A percentile compares a stretch with the other conserved stretches of the same genome.
phyloP scores from a whole-genome alignment of 2,329 filamentous ascomycete species.

The Colletotrichum magnum region DNA sequence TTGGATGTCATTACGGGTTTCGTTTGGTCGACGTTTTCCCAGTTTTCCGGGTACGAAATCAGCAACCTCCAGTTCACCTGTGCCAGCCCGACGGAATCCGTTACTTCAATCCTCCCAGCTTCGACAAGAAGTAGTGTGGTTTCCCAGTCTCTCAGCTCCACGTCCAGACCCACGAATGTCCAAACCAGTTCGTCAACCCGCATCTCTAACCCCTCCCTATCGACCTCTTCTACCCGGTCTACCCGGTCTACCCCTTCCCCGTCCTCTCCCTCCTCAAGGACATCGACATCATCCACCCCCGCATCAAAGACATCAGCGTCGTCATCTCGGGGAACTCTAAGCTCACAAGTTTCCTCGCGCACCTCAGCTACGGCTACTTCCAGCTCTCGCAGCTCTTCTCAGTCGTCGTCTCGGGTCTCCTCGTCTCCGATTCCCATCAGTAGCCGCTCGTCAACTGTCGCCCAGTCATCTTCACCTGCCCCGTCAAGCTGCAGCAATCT shows the following conservation, averaged over 20 bases:
- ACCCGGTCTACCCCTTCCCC: neutral
- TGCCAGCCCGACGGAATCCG: neutral
- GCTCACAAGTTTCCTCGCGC: slow-evolving; percentile 2
- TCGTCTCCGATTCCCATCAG: neutral
- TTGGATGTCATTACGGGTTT: slow-evolving; percentile 31
- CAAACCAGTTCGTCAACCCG: slow-evolving; percentile 5
- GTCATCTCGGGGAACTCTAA: neutral
- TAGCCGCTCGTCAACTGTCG: slow-evolving; percentile 5
- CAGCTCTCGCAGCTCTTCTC: neutral
- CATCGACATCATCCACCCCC: slow-evolving; percentile 6
- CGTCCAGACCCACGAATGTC: neutral
- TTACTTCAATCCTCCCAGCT: neutral
- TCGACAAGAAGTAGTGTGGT: neutral
- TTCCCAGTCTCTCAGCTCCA: neutral
- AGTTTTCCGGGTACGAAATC: slow-evolving; percentile 20
- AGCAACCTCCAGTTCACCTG: slow-evolving; percentile 32
- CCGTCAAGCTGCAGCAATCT: slow-evolving; percentile 55
- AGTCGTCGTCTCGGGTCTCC: neutral
- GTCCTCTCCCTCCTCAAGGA: neutral
- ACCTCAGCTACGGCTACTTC: neutral
- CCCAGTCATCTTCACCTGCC: slow-evolving; percentile 27
- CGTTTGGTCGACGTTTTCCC: slow-evolving; percentile 35
- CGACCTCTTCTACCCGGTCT: neutral
- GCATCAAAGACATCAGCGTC: slow-evolving; percentile 9
- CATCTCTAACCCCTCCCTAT: neutral